Conservation (phyloP, 176 grass and related monocot genomes). For the Paspalum vaginatum region DNA sequence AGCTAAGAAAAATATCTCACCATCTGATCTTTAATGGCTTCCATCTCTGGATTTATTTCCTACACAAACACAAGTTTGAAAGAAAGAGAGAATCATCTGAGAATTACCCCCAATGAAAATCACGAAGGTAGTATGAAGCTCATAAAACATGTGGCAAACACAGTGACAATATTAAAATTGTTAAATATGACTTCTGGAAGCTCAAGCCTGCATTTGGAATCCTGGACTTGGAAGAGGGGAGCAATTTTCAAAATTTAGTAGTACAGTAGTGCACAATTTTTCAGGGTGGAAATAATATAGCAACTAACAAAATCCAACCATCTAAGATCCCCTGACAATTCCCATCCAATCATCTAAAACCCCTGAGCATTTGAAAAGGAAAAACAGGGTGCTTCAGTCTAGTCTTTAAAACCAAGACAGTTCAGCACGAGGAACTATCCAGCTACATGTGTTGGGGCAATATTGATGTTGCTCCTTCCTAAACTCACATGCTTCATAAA, state of each 20-base stretch:
- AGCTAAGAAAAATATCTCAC: slow-evolving; percentile 52
- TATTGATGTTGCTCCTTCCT: slow-evolving; percentile 14
- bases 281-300: too few species aligned
- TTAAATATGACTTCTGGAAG: slow-evolving; percentile 2
- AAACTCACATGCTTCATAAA: neutral
- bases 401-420: neutral
- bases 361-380: neutral
- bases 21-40: slow-evolving; percentile 62
- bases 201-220: slow-evolving; percentile 3
- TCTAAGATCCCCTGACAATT: neutral
- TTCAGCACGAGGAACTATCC: neutral
- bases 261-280: too few species aligned
- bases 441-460: neutral
- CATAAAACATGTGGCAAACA: slow-evolving; percentile 22
- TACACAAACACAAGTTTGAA: slow-evolving; percentile 47
- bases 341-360: neutral
- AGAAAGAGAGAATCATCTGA: slow-evolving; percentile 24
- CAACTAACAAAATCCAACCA: neutral
- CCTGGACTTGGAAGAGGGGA: neutral
- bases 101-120: slow-evolving; percentile 22
- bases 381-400: neutral
- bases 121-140: slow-evolving; percentile 9
- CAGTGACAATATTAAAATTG: slow-evolving; percentile 20
- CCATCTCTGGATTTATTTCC: slow-evolving; percentile 76
- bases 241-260: neutral